Conservation (phyloP, 73 alveolate species). For the Durusdinium trenchii region DNA sequence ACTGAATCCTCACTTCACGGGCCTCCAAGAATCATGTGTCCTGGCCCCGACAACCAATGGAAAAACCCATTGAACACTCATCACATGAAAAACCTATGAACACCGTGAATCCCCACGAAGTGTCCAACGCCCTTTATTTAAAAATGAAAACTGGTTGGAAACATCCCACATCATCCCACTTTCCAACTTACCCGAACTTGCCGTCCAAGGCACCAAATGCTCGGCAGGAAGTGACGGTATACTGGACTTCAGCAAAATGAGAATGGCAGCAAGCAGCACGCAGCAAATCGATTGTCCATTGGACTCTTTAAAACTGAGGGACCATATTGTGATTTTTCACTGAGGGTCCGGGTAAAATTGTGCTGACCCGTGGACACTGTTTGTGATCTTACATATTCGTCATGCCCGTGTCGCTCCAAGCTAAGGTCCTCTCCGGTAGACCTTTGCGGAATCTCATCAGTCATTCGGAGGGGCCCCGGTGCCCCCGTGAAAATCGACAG, state of each 20-base stretch:
- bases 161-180: neutral
- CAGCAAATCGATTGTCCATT: neutral
- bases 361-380: too few relatives aligned
- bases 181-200: neutral
- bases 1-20: neutral
- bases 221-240: constrained; percentile 34
- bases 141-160: neutral
- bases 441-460: too few relatives aligned
- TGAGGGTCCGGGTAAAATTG: neutral
- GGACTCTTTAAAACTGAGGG: too few relatives aligned
- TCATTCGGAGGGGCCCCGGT: neutral
- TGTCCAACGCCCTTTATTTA: neutral
- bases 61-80: neutral
- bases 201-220: neutral
- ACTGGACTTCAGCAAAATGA: neutral
- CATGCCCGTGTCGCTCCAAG: too few relatives aligned
- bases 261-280: neutral
- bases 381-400: neutral
- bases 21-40: neutral
- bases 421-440: too few relatives aligned
- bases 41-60: neutral
- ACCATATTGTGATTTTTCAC: too few relatives aligned
- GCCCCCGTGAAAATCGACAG: neutral
- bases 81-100: too few relatives aligned
- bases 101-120: neutral